Evolutionary conservation across 305 asterid genomes (phyloP).

Genomic region (Fraxinus xanthoxyloides): DNA sequence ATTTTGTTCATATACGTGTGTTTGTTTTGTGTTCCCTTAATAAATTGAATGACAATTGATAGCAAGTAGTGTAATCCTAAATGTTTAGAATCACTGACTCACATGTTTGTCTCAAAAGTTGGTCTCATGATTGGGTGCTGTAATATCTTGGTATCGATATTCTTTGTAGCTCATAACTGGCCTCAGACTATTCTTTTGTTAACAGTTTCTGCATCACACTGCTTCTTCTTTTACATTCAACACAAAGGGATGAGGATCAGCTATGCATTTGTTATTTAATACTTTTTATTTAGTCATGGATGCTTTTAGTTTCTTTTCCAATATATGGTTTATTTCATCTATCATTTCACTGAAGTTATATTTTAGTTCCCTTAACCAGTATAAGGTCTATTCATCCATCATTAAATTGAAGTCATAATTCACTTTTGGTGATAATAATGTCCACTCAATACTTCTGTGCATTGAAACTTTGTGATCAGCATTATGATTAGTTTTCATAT

Average conservation of each 20-base stretch:
- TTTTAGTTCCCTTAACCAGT: neutral
- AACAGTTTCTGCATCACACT: neutral
- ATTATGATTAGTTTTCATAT: slow-evolving; percentile 3
- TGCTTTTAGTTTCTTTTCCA: slow-evolving; percentile 6
- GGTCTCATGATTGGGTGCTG: neutral
- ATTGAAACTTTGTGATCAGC: slow-evolving; percentile 1
- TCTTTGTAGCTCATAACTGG: neutral
- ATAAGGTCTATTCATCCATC: neutral
- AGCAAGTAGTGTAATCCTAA: neutral
- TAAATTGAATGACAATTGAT: neutral
- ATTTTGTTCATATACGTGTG: neutral
- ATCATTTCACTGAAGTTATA: neutral
- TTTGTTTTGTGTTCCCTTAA: neutral
- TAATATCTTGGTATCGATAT: neutral
- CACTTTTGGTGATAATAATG: neutral
- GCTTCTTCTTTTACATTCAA: neutral
- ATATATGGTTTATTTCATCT: neutral
- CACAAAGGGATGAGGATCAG: neutral
- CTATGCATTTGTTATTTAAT: neutral
- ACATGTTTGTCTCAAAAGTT: neutral
- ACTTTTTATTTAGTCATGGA: neutral
- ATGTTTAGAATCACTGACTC: neutral
- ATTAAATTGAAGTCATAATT: neutral
- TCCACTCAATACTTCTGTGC: neutral
- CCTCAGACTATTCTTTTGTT: neutral